These are phyloP conservation scores for Zygosaccharomyces sapae DNA, from an alignment of 1,139 yeast genomes.

Conservation along the genomic window DNA sequence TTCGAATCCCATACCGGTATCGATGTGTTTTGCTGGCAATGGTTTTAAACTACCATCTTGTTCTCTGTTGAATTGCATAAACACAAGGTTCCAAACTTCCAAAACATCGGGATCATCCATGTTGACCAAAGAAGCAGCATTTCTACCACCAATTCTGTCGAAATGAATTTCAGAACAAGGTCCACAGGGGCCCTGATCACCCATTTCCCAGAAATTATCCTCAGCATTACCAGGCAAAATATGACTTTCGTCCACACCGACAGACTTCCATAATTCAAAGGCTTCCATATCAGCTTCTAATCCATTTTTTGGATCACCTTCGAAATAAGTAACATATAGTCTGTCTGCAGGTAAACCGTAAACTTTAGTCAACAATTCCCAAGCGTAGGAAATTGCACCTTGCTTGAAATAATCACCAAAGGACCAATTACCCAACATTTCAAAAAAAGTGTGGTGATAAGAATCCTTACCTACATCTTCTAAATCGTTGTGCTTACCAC, in stretches of 20 bases:
- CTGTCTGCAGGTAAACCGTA: conserved; percentile 76
- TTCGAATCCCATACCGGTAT: conserved; percentile 98
- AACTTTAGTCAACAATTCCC: conserved; percentile 84
- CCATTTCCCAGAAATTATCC: conserved; percentile 99
- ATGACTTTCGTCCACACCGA: conserved; percentile 89
- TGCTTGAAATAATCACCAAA: conserved; percentile 97
- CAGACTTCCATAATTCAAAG: conserved; percentile 73
- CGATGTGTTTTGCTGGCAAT: conserved; percentile 90
- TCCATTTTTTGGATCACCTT: conserved; percentile 82
- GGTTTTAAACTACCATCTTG: conserved; percentile 74
- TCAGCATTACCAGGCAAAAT: conserved; percentile 84
- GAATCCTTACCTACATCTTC: conserved; percentile 98
- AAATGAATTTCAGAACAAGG: conserved; percentile 98
- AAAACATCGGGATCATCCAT: conserved; percentile 96
- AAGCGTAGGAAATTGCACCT: conserved; percentile 82
- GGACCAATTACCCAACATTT: conserved; percentile 99
- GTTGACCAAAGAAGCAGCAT: conserved; percentile 84
- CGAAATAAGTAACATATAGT: conserved; percentile 91
- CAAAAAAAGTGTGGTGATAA: conserved; percentile 96
- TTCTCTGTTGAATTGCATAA: conserved; percentile 94
- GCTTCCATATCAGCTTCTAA: conserved; percentile 93
- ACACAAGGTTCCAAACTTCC: conserved; percentile 97
- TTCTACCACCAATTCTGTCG: conserved; percentile 97
- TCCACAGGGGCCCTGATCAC: conserved; percentile 99
- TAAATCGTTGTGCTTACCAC: conserved; percentile 97